Base-by-base conservation (phyloP, 78 protist species). In the Dictyostelium firmibasis region DNA sequence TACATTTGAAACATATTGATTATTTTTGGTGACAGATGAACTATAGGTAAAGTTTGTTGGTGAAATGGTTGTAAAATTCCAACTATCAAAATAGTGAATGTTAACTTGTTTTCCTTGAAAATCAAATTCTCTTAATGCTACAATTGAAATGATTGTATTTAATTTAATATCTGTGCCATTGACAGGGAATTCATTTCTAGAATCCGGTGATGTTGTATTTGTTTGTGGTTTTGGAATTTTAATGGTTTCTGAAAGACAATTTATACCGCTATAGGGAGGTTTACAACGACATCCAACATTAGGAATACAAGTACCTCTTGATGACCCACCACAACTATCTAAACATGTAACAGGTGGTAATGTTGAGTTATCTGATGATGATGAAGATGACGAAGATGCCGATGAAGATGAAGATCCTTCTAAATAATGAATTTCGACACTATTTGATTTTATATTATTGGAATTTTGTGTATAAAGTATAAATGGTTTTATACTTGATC, bases 241-340 rank as follows among this genome's bases (percentile, higher is more conserved):
- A 3, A 62, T 8, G 4, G 31, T n/a, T 41, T 69, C 62, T 2
- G 47, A 62, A 13, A 16, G 11, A 35, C 93, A 87, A 64, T 87
- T 57, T 4, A 27, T n/a, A 31, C 93, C 93, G 8, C 62, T 64
- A 67, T 72, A 87, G 1, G 62, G 85, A 16, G 57, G n/a, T 5
- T 31, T 64, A 60, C 93, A 87, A 20, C 3, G 29, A 79, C 93
- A 87, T 10, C 85, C 85, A 20, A 76, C 5, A 36, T 29, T 16
- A 14, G n/a, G 8, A 44, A 47, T 47, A 47, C 85, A 79, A 4
- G 72, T 44, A 11, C 85, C 85, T 79, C 38, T 23, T 47, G 36
- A 6, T 0, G 85, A 14, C 0, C 85, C 85, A 44, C 85, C 85
- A 79, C 85, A 79, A 44, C n/a, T 38, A 29, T 38, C 25, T 16